Conservation (phyloP, 2,329 filamentous ascomycete genomes). For the Xylaria sp. region DNA sequence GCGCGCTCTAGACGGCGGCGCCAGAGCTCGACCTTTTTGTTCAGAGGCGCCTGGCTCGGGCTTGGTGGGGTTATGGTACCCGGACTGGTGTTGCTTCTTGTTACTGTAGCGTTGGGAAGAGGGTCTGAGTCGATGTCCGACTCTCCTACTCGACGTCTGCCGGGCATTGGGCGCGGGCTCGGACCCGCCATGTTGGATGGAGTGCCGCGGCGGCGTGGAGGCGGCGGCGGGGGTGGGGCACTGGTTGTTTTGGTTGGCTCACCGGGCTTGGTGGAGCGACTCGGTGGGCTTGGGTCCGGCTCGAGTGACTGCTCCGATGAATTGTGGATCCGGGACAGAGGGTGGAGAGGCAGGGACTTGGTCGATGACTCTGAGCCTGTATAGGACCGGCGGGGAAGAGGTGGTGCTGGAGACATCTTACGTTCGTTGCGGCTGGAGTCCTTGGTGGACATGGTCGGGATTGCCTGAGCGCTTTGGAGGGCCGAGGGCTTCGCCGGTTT, state of each 20-base stretch:
- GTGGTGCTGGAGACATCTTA: slow-evolving; percentile 50
- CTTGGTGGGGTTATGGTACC: slow-evolving; percentile 33
- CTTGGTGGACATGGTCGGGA: slow-evolving; percentile 36
- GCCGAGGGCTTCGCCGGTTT: slow-evolving; percentile 68
- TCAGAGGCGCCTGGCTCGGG: slow-evolving; percentile 52
- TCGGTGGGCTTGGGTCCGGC: slow-evolving; percentile 2
- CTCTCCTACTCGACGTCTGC: slow-evolving; percentile 52
- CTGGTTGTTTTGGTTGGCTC: slow-evolving; percentile 29
- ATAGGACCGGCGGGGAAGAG: slow-evolving; percentile 52
- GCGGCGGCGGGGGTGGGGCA: slow-evolving; percentile 58
- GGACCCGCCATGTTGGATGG: slow-evolving; percentile 50
- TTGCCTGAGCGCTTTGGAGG: slow-evolving; percentile 57
- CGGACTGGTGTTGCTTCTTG: slow-evolving; percentile 42
- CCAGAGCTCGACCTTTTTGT: slow-evolving; percentile 81
- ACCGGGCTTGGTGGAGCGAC: neutral
- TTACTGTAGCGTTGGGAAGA: slow-evolving; percentile 44
- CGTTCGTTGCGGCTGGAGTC: slow-evolving; percentile 6
- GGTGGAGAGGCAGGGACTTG: slow-evolving; percentile 48
- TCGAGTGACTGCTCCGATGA: slow-evolving; percentile 49
- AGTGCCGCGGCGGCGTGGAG: slow-evolving; percentile 59
- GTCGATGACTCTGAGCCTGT: slow-evolving; percentile 36
- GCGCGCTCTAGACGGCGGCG: slow-evolving; percentile 73
- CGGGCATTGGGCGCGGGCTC: slow-evolving; percentile 27
- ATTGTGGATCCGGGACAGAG: slow-evolving; percentile 56
- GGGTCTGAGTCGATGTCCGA: slow-evolving; percentile 56